phyloP scores from a whole-genome alignment of 345 rosid species.

The Anastatica hierochuntica region DNA sequence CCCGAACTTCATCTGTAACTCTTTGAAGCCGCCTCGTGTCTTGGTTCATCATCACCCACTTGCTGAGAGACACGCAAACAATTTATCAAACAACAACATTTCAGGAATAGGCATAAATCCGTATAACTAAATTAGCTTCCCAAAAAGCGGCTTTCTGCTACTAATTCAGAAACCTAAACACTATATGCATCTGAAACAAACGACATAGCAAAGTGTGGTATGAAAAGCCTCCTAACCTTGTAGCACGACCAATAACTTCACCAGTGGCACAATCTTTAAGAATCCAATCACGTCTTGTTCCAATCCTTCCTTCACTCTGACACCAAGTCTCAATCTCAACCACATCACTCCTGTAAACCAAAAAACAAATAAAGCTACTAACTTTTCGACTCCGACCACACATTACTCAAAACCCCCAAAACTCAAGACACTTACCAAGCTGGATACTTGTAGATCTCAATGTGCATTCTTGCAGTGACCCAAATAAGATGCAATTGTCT shows the following conservation, averaged over 20 bases:
- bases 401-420: too few relatives aligned
- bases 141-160: too few relatives aligned
- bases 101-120: not conserved
- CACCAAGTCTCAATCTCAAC: constrained; percentile 97
- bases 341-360: constrained; percentile 69
- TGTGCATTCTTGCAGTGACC: constrained; percentile 99
- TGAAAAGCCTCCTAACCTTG: constrained; percentile 42
- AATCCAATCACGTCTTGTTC: constrained; percentile 96
- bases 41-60: constrained; percentile 99
- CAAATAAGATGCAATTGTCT: constrained; percentile 92
- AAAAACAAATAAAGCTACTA: too few relatives aligned
- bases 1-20: constrained; percentile 77
- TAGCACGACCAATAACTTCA: constrained; percentile 86
- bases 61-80: constrained; percentile 39
- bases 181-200: too few relatives aligned
- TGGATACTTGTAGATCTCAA: constrained; percentile 84
- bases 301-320: constrained; percentile 85
- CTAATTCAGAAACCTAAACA: too few relatives aligned
- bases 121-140: too few relatives aligned
- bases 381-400: too few relatives aligned
- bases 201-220: not conserved
- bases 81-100: not conserved
- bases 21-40: constrained; percentile 88
- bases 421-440: constrained; percentile 46
- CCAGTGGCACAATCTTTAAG: constrained; percentile 53